Evolutionary conservation across 495 filamentous ascomycete genomes (phyloP).

Genomic region (Hyaloscypha variabilis): DNA sequence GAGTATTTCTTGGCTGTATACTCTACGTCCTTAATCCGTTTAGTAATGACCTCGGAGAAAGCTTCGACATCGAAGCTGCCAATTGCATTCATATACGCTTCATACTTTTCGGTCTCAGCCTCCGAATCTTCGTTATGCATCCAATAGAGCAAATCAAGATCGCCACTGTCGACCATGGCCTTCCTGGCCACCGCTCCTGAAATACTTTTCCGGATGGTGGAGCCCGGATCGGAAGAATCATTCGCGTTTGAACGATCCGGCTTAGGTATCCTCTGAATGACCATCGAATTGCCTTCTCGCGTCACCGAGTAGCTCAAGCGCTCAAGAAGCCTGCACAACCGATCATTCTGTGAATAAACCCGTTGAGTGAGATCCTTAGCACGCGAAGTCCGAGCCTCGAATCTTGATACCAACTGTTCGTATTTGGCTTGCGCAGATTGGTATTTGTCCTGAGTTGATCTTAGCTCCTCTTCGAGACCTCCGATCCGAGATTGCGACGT

Average conservation of each 20-base stretch:
- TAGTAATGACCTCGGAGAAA: constrained; percentile 80
- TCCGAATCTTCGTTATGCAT: constrained; percentile 67
- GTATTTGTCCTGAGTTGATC: constrained; percentile 59
- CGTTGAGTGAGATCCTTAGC: constrained; percentile 82
- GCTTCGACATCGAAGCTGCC: constrained; percentile 78
- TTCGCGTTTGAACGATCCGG: constrained; percentile 55
- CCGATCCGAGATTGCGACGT: constrained; percentile 66
- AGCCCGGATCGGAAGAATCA: constrained; percentile 64
- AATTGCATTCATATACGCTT: constrained; percentile 68
- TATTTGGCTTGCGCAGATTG: constrained; percentile 51
- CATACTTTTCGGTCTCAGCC: constrained; percentile 70
- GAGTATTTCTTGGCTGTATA: constrained; percentile 86
- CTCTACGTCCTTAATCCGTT: constrained; percentile 88
- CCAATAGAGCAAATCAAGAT: constrained; percentile 77
- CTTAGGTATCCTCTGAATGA: constrained; percentile 76
- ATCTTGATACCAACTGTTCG: constrained; percentile 49
- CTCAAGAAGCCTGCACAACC: constrained; percentile 77
- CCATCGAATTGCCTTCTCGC: constrained; percentile 71
- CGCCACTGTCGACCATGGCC: constrained; percentile 47
- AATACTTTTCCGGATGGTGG: constrained; percentile 56
- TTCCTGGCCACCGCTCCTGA: constrained; percentile 36
- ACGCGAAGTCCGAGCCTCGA: constrained; percentile 65
- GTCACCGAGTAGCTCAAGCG: constrained; percentile 80
- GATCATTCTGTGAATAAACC: constrained; percentile 76
- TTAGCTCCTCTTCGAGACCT: constrained; percentile 67